Conservation (phyloP, 345 rosid species). For the Melaleuca alternifolia region DNA sequence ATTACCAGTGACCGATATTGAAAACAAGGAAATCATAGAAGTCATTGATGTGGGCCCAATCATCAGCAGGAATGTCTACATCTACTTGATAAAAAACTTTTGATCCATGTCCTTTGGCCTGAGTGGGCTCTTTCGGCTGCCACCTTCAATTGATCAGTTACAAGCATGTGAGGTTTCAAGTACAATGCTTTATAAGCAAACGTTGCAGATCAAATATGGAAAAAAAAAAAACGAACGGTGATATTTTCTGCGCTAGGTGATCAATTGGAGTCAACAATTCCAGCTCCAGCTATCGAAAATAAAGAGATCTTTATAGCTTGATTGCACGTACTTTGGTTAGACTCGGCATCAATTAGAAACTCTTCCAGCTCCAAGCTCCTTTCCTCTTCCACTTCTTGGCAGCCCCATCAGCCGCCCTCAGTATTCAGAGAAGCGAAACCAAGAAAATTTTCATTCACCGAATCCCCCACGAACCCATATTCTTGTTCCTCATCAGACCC, state of each 20-base stretch:
- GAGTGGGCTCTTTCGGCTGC: constrained; percentile 43
- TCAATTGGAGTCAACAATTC: background rate
- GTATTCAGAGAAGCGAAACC: constrained; percentile 67
- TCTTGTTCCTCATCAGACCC: constrained; percentile 53
- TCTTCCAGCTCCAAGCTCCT: constrained; percentile 61
- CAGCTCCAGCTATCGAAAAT: background rate
- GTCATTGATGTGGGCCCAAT: constrained; percentile 64
- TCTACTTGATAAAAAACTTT: constrained; percentile 53
- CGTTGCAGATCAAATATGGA: background rate
- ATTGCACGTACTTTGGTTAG: background rate
- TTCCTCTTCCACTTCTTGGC: constrained; percentile 86
- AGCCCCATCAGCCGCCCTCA: constrained; percentile 59
- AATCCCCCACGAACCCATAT: constrained; percentile 88
- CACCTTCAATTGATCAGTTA: constrained; percentile 66
- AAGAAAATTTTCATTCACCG: constrained; percentile 82
- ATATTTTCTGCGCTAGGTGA: background rate
- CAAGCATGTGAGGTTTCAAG: constrained; percentile 24
- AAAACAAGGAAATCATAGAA: too few relatives aligned
- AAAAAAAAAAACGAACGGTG: background rate
- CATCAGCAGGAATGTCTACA: constrained; percentile 81
- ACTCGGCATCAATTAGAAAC: background rate
- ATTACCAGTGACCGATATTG: too few relatives aligned
- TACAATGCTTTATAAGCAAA: background rate
- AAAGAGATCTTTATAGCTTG: background rate
- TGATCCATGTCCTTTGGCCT: constrained; percentile 20